Base-by-base conservation (phyloP, 305 asterid genomes). In the Fraxinus greggii region DNA sequence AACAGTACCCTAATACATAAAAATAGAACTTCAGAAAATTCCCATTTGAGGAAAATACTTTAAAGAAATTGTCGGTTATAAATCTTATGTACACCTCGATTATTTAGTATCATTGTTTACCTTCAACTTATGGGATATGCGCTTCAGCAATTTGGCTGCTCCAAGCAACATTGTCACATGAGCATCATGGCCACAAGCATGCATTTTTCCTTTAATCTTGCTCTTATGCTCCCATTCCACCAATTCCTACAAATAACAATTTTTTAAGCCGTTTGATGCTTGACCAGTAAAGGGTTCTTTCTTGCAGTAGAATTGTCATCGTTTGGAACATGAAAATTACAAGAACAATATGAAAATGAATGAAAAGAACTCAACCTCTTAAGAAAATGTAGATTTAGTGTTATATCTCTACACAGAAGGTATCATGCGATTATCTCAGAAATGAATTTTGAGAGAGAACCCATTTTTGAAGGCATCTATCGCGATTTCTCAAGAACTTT, bases 181-280 rank as follows among this genome's bases (percentile, higher is more conserved):
- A 86, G 94, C 98, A 84, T 95, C 98, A 48, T 95, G 98, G 80
- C 98, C 97, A 79, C 98, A 95, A 7, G 98, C 98, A 79, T 93
- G 98, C 98, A 95, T 95, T 89, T 90, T 92, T n/a, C 98, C 98
- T 70, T 88, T 79, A 40, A 88, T 76, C 89, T 93, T 93, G 90
- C 98, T 95, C 88, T 93, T 93, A 42, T 92, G 94, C 88, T 95
- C 97, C 95, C 95, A 95, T 35, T 95, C 98, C 36, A 93, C 97
- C 86, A 87, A 82, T 88, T 95, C 98, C 98, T 95, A 77, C 79
- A 86, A 59, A 84, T 80, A 75, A 65, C 23, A 77, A 65, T 82
- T 24, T 26, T 51, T 33, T 3, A 35, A 83, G 15, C 26, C 7
- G 32, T 81, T 70, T 38, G 78, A 45, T 23, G 77, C 48, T 40